phyloP scores from a whole-genome alignment of 768 basidiomycete genomes.

The Cyclocybe cylindracea region DNA sequence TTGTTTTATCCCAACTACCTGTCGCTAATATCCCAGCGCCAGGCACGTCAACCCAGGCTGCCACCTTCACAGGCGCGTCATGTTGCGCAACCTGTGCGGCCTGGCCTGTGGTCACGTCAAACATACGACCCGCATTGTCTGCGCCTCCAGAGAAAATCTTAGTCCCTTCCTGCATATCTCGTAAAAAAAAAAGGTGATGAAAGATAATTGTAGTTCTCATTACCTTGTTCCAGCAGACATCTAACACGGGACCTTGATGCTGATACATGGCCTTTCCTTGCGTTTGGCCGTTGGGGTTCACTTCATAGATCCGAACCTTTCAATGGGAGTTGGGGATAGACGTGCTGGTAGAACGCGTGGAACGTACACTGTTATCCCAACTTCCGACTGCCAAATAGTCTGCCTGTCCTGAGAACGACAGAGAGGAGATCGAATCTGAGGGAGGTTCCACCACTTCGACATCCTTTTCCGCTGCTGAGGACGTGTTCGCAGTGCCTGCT shows the following conservation, averaged over 20 bases:
- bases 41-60: constrained; percentile 79
- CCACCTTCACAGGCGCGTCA: constrained; percentile 84
- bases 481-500: constrained; percentile 29
- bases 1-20: constrained; percentile 97
- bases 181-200: background rate
- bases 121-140: constrained; percentile 95
- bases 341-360: background rate
- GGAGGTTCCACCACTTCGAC: constrained; percentile 82
- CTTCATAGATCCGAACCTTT: constrained; percentile 94
- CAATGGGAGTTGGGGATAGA: constrained; percentile 13
- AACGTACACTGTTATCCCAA: constrained; percentile 89
- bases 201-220: constrained; percentile 17
- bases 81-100: constrained; percentile 85
- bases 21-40: constrained; percentile 81
- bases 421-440: constrained; percentile 81
- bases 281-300: constrained; percentile 75
- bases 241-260: constrained; percentile 89
- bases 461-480: constrained; percentile 65
- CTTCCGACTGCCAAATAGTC: constrained; percentile 91
- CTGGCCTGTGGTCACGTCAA: constrained; percentile 84
- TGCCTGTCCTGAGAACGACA: constrained; percentile 82
- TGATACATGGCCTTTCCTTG: constrained; percentile 89
- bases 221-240: constrained; percentile 91
- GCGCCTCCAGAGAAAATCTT: constrained; percentile 92
- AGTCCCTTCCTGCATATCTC: constrained; percentile 68